phyloP scores from a whole-genome alignment of 352 stramenopile genomes.

The Pseudoperonospora humuli region DNA sequence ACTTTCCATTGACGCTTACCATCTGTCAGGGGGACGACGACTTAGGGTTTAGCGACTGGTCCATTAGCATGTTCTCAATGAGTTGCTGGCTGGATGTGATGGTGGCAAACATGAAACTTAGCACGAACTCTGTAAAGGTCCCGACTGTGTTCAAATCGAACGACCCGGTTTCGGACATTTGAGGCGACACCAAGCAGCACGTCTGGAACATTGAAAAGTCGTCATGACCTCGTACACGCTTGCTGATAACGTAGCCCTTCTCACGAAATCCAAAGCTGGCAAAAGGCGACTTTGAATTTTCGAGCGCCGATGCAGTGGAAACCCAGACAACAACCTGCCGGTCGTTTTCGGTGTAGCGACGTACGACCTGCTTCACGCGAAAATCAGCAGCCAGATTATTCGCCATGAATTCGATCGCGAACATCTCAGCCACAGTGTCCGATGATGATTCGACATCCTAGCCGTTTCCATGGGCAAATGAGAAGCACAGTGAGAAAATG shows the following conservation, averaged over 20 bases:
- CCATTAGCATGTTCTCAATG: constrained; percentile 33
- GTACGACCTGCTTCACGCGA: constrained; percentile 27
- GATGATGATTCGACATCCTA: constrained; percentile 30
- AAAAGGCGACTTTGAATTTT: constrained; percentile 30
- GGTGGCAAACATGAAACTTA: constrained; percentile 27
- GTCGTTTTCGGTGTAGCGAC: constrained; percentile 26
- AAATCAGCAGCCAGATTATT: constrained; percentile 30
- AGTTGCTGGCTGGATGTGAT: constrained; percentile 28
- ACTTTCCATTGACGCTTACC: no score
- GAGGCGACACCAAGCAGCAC: constrained; percentile 28
- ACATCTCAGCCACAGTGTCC: constrained; percentile 31
- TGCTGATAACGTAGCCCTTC: constrained; percentile 37
- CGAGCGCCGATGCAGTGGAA: constrained; percentile 23
- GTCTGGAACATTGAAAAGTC: constrained; percentile 31
- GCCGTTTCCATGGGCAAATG: no score
- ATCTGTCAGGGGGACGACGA: background rate
- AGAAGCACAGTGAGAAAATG: constrained; percentile 3
- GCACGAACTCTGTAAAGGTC: constrained; percentile 30
- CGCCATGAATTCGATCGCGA: constrained; percentile 28
- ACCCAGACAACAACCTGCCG: constrained; percentile 37
- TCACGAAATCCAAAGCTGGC: constrained; percentile 30
- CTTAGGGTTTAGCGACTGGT: constrained; percentile 18
- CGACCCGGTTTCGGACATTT: constrained; percentile 19
- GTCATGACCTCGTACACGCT: constrained; percentile 15
- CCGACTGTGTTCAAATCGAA: constrained; percentile 23